Evolutionary conservation across 306 rosid genomes (phyloP).

Genomic region (Calophaca sinica): DNA sequence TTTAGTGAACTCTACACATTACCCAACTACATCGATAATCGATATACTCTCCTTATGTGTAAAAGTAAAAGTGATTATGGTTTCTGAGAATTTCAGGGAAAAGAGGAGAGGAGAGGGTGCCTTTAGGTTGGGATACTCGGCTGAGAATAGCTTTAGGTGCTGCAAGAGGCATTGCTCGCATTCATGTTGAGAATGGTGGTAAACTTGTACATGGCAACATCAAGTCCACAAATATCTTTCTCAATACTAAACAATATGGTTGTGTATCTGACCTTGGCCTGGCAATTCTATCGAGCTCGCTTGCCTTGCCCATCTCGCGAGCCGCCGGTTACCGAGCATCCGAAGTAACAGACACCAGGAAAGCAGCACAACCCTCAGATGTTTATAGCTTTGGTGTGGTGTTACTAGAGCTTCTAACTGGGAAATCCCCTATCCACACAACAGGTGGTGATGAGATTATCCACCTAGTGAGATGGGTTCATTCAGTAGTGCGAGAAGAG

Average conservation of each 20-base stretch:
- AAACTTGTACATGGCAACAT: conserved; percentile 88
- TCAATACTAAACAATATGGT: conserved; percentile 67
- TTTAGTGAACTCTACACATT: neutral
- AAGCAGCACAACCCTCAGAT: conserved; percentile 82
- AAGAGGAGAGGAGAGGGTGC: conserved; percentile 74
- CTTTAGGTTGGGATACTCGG: conserved; percentile 88
- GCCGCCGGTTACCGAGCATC: conserved; percentile 96
- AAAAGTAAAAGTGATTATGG: conserved; percentile 1
- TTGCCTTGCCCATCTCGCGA: conserved; percentile 79
- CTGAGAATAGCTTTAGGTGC: conserved; percentile 84
- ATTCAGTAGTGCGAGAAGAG: conserved; percentile 92
- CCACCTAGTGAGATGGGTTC: conserved; percentile 94
- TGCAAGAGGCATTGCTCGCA: conserved; percentile 79
- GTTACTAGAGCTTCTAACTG: conserved; percentile 83
- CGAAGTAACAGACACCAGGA: conserved; percentile 87
- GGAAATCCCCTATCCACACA: conserved; percentile 90
- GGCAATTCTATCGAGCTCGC: conserved; percentile 74
- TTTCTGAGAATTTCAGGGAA: conserved; percentile 60
- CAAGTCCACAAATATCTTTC: conserved; percentile 81
- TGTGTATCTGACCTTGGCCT: conserved; percentile 86
- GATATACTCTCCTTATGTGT: neutral
- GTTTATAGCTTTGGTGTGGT: conserved; percentile 94
- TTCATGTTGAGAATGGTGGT: conserved; percentile 73
- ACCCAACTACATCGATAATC: neutral
- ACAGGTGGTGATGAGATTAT: conserved; percentile 88